Conservation (phyloP, 1,284 basidiomycete genomes). For the Uromyces viciae-fabae region DNA sequence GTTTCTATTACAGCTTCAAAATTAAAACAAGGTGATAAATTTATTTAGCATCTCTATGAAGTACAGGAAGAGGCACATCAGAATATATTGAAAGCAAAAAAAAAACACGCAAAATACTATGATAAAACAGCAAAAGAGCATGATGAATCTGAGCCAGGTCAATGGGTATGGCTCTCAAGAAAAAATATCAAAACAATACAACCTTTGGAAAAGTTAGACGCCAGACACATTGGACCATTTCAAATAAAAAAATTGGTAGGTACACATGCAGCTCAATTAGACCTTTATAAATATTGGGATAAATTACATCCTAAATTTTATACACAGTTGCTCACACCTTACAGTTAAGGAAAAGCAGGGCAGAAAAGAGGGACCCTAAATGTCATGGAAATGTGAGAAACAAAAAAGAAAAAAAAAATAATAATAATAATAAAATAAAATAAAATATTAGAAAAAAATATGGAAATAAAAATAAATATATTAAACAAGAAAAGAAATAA, state of each 20-base stretch:
- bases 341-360: no score
- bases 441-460: not conserved
- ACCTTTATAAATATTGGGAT: not conserved
- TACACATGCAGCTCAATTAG: not conserved
- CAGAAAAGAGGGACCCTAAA: no score
- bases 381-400: no score
- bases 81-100: not conserved
- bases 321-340: not conserved
- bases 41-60: not conserved
- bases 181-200: not conserved
- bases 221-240: slow-evolving; percentile 11
- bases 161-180: not conserved
- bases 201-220: not conserved
- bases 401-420: no score
- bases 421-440: not conserved
- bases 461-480: not conserved
- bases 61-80: not conserved
- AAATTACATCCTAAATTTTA: not conserved
- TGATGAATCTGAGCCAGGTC: not conserved
- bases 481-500: not conserved
- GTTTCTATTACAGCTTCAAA: not conserved
- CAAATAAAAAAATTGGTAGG: not conserved
- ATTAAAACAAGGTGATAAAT: not conserved
- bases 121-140: not conserved
- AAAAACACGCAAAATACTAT: not conserved